These are phyloP conservation scores for Candida dubliniensis DNA, from an alignment of 1,139 yeast genomes.

Conservation along the genomic window DNA sequence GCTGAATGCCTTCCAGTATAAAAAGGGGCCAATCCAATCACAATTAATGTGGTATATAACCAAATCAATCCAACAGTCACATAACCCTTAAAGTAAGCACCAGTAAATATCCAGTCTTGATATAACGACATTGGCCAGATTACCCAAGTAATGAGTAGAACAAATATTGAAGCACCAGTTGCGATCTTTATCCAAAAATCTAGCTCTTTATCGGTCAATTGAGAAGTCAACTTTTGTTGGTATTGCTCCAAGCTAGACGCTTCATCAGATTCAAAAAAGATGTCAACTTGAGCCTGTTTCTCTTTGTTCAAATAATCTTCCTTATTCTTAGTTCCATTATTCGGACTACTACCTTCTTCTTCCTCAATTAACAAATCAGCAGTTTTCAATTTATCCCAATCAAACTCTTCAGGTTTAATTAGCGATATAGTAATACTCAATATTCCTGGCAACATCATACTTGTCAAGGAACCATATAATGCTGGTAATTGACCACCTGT, in stretches of 20 bases:
- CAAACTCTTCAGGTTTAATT: slow-evolving; percentile 29
- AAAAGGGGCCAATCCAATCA: slow-evolving; percentile 41
- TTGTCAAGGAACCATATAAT: slow-evolving; percentile 31
- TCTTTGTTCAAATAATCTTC: slow-evolving; percentile 4
- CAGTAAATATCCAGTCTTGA: slow-evolving; percentile 42
- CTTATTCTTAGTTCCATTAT: slow-evolving; percentile 5
- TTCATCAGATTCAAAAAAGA: slow-evolving; percentile 5
- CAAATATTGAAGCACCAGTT: slow-evolving; percentile 26
- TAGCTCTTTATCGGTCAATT: slow-evolving; percentile 15
- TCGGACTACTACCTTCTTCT: slow-evolving; percentile 5
- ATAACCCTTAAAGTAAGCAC: slow-evolving; percentile 43
- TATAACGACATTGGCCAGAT: slow-evolving; percentile 50
- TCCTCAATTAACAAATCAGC: slow-evolving; percentile 22
- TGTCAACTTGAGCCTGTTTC: slow-evolving; percentile 9
- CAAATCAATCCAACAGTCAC: slow-evolving; percentile 39
- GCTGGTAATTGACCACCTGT: slow-evolving; percentile 34
- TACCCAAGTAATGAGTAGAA: slow-evolving; percentile 36
- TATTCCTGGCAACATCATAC: slow-evolving; percentile 33
- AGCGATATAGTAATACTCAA: slow-evolving; percentile 27
- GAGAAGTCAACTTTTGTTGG: slow-evolving; percentile 6
- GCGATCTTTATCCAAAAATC: slow-evolving; percentile 29
- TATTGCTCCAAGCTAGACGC: neutral
- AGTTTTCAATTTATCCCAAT: slow-evolving; percentile 29
- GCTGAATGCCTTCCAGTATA: slow-evolving; percentile 35
- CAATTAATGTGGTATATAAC: slow-evolving; percentile 31